A percentile compares a stretch with the other conserved stretches of the same genome.
phyloP scores from a whole-genome alignment of 2,329 filamentous ascomycete genomes.

The Aspergillus tanneri region DNA sequence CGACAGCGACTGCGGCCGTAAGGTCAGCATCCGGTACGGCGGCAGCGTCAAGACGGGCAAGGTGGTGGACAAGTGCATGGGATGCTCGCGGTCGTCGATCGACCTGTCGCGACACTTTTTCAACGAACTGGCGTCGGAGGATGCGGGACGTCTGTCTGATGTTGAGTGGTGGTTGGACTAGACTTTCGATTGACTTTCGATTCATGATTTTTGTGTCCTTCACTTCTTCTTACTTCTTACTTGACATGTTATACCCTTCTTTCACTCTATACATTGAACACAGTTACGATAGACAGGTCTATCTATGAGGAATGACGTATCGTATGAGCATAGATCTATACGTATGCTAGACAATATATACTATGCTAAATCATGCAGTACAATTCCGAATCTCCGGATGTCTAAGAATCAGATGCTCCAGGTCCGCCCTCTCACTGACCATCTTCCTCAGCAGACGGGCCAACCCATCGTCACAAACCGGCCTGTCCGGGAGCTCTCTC shows the following conservation, averaged over 20 bases:
- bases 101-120: slow-evolving; percentile 63
- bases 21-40: slow-evolving; percentile 60
- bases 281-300: too few species aligned
- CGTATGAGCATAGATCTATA: too few species aligned
- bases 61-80: slow-evolving; percentile 74
- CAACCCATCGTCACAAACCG: slow-evolving; percentile 28
- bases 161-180: slow-evolving; percentile 45
- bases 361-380: too few species aligned
- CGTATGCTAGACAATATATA: too few species aligned
- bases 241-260: too few species aligned
- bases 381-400: too few species aligned
- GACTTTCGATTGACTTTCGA: slow-evolving; percentile 25
- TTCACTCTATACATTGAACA: too few species aligned
- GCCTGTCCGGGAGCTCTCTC: slow-evolving; percentile 15
- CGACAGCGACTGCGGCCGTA: slow-evolving; percentile 70
- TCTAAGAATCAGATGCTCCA: background rate
- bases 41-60: slow-evolving; percentile 60
- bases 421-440: slow-evolving; percentile 2
- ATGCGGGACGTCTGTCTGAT: slow-evolving; percentile 42
- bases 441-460: slow-evolving; percentile 25
- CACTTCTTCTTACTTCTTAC: slow-evolving; percentile 14
- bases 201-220: slow-evolving; percentile 22
- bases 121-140: slow-evolving; percentile 44
- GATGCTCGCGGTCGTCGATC: slow-evolving; percentile 59
- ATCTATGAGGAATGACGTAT: too few species aligned